Conservation (phyloP, 805 yeast genomes). For the Clavispora asparagi region DNA sequence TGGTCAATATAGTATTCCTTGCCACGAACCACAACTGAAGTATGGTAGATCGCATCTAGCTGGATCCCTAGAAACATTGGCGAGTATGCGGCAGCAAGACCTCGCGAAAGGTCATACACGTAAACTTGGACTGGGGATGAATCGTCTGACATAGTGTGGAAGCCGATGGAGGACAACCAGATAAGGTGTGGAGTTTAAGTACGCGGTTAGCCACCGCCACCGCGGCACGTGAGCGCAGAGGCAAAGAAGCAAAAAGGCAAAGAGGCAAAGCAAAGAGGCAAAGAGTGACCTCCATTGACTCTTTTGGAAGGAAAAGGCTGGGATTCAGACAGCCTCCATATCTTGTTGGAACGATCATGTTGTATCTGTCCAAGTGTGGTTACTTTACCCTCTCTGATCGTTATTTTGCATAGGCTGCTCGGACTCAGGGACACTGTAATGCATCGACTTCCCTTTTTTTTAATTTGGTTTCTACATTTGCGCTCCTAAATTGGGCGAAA, state of each 20-base stretch:
- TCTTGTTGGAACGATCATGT: no score
- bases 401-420: no score
- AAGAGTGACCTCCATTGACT: no score
- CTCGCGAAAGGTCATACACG: slow-evolving; percentile 61
- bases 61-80: slow-evolving; percentile 47
- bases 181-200: not conserved
- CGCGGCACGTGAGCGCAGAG: not conserved
- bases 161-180: not conserved
- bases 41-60: slow-evolving; percentile 64
- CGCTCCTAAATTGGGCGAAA: no score
- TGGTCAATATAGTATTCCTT: slow-evolving; percentile 56
- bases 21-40: slow-evolving; percentile 50
- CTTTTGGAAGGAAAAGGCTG: no score
- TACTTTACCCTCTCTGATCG: no score
- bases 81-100: slow-evolving; percentile 51
- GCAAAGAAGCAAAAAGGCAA: not conserved
- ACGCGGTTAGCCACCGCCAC: not conserved
- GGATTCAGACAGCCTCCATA: no score
- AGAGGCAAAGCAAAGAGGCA: no score
- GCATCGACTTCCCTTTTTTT: no score
- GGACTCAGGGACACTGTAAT: no score
- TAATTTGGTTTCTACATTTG: no score
- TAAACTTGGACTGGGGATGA: slow-evolving; percentile 44
- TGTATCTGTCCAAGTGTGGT: no score
- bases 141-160: slow-evolving; percentile 13